phyloP scores from a whole-genome alignment of 331 rosid genomes.

The Malus hybrid region DNA sequence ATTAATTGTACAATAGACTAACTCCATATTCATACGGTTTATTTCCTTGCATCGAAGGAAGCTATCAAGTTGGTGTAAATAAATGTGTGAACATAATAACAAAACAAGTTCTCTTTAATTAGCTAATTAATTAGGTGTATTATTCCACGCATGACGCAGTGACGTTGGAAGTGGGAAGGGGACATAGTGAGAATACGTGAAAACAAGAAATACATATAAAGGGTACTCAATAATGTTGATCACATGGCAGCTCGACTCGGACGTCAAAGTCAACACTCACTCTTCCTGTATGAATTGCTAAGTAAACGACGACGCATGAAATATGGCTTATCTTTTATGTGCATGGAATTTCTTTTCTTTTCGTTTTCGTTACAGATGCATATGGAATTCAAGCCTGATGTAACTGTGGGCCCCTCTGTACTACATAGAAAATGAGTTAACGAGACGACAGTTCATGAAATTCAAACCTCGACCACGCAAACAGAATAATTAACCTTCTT shows the following conservation, averaged over 20 bases:
- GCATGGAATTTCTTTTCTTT: not conserved
- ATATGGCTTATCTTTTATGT: not conserved
- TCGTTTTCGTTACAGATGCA: no score
- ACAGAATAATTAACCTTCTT: no score
- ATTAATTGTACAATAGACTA: no score
- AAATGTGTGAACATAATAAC: not conserved
- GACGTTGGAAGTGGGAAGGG: not conserved
- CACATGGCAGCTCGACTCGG: not conserved
- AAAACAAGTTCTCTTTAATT: not conserved
- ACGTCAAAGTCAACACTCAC: constrained; percentile 2
- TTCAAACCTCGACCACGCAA: no score
- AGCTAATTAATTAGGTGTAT: not conserved
- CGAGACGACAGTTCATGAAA: no score
- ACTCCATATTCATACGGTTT: not conserved
- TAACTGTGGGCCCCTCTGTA: no score
- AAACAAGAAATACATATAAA: not conserved
- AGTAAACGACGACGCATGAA: not conserved
- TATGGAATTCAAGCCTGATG: no score
- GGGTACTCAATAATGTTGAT: no score
- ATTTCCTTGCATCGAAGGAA: not conserved
- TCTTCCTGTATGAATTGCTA: not conserved
- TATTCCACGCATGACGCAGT: not conserved
- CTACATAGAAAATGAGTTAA: no score
- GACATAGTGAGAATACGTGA: constrained; percentile 7
- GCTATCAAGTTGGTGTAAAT: not conserved